Evolutionary conservation across 495 filamentous ascomycete genomes (phyloP), one percentile per base, ranked within the genome.

Genomic region (Aspergillus nidulans): DNA sequence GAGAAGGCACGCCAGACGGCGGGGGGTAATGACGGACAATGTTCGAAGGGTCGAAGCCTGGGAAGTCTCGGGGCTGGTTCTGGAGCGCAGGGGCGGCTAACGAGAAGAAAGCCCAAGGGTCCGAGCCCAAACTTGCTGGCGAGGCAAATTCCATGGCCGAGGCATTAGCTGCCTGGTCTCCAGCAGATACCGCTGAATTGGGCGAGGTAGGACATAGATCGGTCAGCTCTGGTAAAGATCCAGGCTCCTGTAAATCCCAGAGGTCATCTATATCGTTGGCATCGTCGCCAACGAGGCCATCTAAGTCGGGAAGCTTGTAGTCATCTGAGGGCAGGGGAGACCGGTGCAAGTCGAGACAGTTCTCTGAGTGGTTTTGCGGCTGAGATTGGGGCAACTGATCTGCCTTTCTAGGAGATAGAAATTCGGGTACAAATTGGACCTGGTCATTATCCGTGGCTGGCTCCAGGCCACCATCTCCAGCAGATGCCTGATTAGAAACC

Each of bases 401-500:
- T 47, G 42, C 19, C 13, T 30, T 39, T 36, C 36, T 45, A 19
- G 51, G 50, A 20, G 49, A 32, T 23, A n/a, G 25, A 28, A 53
- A 12, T 26, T 30, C 19, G 26, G 26, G 6, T 15, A 34, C 45
- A 38, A 52, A 42, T 40, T 32, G 26, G 52, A 41, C 16, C 7
- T 24, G 15, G 21, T 20, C 38, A 19, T 32, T 46, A 28, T 48
- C 45, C 6, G 45, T 26, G 1, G 25, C 20, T 15, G 50, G 16
- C 50, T 53, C 53, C 42, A 52, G 25, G 44, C 57, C 64, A 46
- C 74, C 71, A 34, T 57, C 41, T 4, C 40, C 52, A 20, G 12
- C 66, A 1, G 58, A 51, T 4, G 65, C 66, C 63, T 80, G 73
- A 58, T 82, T 79, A 15, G 78, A 81, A 15, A 79, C 74, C 81